Percentiles rank a stretch among this genome's conserved stretches.
phyloP scores from a whole-genome alignment of 768 basidiomycete genomes.

The Chalciporus chontae region DNA sequence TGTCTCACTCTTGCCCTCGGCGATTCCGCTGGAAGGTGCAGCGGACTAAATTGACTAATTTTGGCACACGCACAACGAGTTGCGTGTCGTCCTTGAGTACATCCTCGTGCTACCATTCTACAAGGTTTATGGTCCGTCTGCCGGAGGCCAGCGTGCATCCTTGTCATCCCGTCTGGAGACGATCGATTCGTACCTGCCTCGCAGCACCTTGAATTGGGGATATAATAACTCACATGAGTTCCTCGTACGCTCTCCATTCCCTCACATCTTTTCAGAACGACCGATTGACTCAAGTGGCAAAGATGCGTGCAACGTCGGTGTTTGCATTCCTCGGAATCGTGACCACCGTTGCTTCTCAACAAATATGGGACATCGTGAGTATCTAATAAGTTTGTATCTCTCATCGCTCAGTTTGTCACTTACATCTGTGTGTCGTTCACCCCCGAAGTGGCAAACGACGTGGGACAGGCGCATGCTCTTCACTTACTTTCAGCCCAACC shows the following conservation, averaged over 20 bases:
- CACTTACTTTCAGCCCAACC: constrained; percentile 28
- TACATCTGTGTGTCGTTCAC: background rate
- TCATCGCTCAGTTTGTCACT: background rate
- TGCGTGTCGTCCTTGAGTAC: background rate
- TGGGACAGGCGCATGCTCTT: constrained; percentile 31
- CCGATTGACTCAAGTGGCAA: background rate
- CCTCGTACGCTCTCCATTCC: constrained; percentile 5
- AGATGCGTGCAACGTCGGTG: constrained; percentile 17
- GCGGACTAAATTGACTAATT: background rate
- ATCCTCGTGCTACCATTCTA: background rate
- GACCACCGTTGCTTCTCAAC: constrained; percentile 37
- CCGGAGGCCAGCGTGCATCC: background rate
- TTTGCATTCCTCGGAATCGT: constrained; percentile 17
- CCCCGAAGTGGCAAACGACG: constrained; percentile 53
- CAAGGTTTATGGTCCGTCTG: background rate
- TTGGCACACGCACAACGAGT: background rate
- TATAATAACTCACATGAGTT: constrained; percentile 14
- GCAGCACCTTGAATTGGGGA: constrained; percentile 3
- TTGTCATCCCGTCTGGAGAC: background rate
- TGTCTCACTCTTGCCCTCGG: background rate
- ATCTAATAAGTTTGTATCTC: background rate
- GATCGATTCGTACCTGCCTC: constrained; percentile 3
- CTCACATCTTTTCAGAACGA: background rate
- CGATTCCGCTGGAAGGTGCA: background rate
- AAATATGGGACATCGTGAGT: constrained; percentile 54